Evolutionary conservation across 306 rosid species (phyloP).

Genomic region (Albizia julibrissin): DNA sequence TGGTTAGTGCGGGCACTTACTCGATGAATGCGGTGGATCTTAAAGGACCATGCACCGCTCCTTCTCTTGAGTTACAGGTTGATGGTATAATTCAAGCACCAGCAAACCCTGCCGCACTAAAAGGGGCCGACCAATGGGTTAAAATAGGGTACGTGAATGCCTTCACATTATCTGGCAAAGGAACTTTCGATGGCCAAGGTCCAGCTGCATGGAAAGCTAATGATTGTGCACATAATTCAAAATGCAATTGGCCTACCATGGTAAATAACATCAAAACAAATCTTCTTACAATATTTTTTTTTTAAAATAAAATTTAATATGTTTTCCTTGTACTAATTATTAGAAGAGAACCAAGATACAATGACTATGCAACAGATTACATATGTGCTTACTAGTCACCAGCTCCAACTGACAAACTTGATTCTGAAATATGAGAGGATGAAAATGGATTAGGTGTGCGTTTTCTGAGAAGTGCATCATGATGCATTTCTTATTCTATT

Average conservation of each 20-base stretch:
- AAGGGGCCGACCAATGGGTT: background rate
- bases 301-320: too few species aligned
- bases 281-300: background rate
- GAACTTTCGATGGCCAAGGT: background rate
- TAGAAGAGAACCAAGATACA: too few species aligned
- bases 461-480: too few species aligned
- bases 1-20: background rate
- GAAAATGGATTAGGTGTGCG: too few species aligned
- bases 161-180: background rate
- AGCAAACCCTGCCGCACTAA: background rate
- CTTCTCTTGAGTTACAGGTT: background rate
- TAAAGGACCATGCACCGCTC: background rate
- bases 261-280: background rate
- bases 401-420: too few species aligned
- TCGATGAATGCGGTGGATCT: background rate
- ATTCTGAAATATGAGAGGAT: too few species aligned
- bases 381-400: too few species aligned
- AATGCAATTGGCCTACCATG: background rate
- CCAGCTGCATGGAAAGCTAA: background rate
- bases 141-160: background rate
- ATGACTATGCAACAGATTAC: too few species aligned
- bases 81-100: background rate
- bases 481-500: too few species aligned
- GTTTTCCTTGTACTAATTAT: too few species aligned
- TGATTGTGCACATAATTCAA: background rate